Conservation (phyloP, 345 rosid genomes). For the Carallia pectinifolia region DNA sequence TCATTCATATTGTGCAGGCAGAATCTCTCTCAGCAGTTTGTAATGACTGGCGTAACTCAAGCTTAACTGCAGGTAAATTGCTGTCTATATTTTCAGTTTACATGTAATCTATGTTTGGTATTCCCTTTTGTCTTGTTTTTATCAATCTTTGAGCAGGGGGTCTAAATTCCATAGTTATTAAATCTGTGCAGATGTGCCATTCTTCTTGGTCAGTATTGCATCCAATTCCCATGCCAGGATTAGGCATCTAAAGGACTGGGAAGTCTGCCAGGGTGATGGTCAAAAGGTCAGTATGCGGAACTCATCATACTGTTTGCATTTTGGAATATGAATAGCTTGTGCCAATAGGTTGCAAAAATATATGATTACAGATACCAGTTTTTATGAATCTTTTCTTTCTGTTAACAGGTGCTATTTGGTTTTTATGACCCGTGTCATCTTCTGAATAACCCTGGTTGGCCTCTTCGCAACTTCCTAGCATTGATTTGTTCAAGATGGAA, state of each 20-base stretch:
- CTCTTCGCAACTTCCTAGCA: conserved; percentile 83
- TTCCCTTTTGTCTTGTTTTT: background rate
- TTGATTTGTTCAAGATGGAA: conserved; percentile 77
- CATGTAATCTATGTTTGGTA: background rate
- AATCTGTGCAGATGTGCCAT: conserved; percentile 67
- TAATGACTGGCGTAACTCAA: conserved; percentile 79
- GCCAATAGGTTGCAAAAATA: conserved; percentile 1
- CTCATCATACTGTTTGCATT: conserved; percentile 3
- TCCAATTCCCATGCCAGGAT: conserved; percentile 55
- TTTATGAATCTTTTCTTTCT: conserved; percentile 13
- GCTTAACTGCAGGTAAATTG: conserved; percentile 53
- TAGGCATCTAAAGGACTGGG: conserved; percentile 68
- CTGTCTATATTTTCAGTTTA: background rate
- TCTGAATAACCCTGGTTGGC: conserved; percentile 93
- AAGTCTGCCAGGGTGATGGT: conserved; percentile 56
- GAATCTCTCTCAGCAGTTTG: conserved; percentile 74
- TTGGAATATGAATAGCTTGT: conserved; percentile 5
- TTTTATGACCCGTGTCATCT: conserved; percentile 95
- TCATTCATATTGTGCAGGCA: conserved; percentile 41
- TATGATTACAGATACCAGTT: conserved; percentile 3
- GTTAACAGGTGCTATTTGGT: conserved; percentile 68
- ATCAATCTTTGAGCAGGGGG: background rate
- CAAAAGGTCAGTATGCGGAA: conserved; percentile 58
- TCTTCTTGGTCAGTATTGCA: conserved; percentile 63
- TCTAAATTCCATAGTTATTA: background rate